Evolutionary conservation across 2,329 filamentous ascomycete genomes (phyloP), one percentile per base, ranked within the genome.

Genomic region (Venturia effusa): DNA sequence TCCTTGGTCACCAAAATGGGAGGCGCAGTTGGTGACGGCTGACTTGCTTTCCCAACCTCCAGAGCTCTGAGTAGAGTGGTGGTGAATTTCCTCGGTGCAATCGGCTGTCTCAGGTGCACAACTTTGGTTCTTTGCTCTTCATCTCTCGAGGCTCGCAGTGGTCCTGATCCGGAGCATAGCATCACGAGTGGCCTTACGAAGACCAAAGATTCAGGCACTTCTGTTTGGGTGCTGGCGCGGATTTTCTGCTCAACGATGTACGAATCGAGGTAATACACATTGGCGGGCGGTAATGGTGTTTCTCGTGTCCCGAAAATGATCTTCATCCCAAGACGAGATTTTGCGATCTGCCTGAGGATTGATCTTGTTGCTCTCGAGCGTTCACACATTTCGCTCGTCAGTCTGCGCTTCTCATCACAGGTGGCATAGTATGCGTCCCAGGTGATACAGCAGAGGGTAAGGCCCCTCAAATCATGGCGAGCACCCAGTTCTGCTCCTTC

Each of bases 231-330:
- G 19, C 24, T 51, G 17, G 60, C 27, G 7, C 62, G 32, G 13
- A 22, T 32, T 13, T 32, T 0, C n/a, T 64, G 43, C 15, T 41
- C 57, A 11, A 63, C 4, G 19, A 64, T 48, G 27, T 61, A n/a
- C 39, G 24, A 34, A 34, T 64, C 63, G 22, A 64, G 27, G 43
- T 63, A 64, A 43, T 64, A 64, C 2, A 64, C 10, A 32, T 64
- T 59, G 17, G 63, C 63, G 8, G 5, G n/a, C 15, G 43, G 43
- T 17, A 55, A 19, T 32, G 48, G 24, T 17, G 10, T 40, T 10
- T 10, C 5, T 39, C 37, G 43, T 24, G 37, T 39, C 27, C 17
- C 37, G 15, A 45, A 41, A n/a, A 55, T 17, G 30, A 64, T 13
- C 10, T 51, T 54, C 63, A 64, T 64, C 1, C 59, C 63, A 5